Evolutionary conservation across 2,329 filamentous ascomycete species (phyloP).

Genomic region (Neonectria ditissima): DNA sequence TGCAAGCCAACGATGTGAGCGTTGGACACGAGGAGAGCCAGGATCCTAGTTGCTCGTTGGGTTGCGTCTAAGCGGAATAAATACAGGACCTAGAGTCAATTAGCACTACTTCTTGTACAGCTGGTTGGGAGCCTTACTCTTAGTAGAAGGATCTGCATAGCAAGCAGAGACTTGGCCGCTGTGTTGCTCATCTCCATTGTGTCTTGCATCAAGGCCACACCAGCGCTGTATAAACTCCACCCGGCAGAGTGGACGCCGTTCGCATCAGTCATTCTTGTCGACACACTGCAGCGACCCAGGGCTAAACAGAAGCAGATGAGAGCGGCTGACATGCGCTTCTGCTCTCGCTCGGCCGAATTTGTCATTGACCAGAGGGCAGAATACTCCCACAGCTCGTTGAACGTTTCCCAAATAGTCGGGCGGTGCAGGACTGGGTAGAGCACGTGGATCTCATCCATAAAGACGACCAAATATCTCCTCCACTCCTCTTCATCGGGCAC

Average conservation of each 20-base stretch:
- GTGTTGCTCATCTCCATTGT: slow-evolving; percentile 32
- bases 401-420: slow-evolving; percentile 30
- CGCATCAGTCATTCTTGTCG: slow-evolving; percentile 29
- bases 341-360: slow-evolving; percentile 21
- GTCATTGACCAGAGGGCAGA: slow-evolving; percentile 20
- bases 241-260: slow-evolving; percentile 33
- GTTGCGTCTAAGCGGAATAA: slow-evolving; percentile 35
- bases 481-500: slow-evolving; percentile 28
- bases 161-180: slow-evolving; percentile 30
- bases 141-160: slow-evolving; percentile 29
- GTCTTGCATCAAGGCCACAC: slow-evolving; percentile 27
- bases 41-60: slow-evolving; percentile 29
- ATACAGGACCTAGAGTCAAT: slow-evolving; percentile 31
- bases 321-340: slow-evolving; percentile 28
- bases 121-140: slow-evolving; percentile 21
- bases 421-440: slow-evolving; percentile 32
- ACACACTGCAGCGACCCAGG: slow-evolving; percentile 32
- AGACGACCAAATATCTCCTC: slow-evolving; percentile 28
- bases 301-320: slow-evolving; percentile 36
- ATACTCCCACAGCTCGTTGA: slow-evolving; percentile 35
- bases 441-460: slow-evolving; percentile 31
- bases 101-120: too few relatives aligned
- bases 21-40: slow-evolving; percentile 28
- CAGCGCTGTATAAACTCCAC: slow-evolving; percentile 33
- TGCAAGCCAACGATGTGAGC: slow-evolving; percentile 33